A percentile compares a stretch with the other conserved stretches of the same genome.
phyloP scores from a whole-genome alignment of 495 filamentous ascomycete species.

The Aspergillus sparsus region DNA sequence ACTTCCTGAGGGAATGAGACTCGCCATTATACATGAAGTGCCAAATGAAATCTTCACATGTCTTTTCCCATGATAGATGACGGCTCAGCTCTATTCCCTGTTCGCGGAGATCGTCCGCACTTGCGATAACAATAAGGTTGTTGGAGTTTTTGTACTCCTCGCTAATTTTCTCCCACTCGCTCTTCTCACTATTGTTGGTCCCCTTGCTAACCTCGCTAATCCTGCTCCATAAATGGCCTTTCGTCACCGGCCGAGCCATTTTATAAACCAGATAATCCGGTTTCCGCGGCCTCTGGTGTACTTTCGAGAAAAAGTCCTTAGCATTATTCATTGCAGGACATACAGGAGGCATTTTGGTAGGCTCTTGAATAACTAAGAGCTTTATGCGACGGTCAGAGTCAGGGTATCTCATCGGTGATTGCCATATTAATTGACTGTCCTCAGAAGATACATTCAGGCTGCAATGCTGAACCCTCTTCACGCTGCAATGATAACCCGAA shows the following conservation, averaged over 20 bases:
- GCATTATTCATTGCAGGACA: neutral
- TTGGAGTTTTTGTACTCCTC: slow-evolving; percentile 3
- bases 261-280: neutral
- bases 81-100: slow-evolving; percentile 3
- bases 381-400: neutral
- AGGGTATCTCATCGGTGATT: neutral
- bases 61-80: slow-evolving; percentile 6
- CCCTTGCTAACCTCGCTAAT: neutral
- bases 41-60: slow-evolving; percentile 5
- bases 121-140: slow-evolving; percentile 1
- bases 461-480: neutral
- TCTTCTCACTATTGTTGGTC: neutral
- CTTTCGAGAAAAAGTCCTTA: neutral
- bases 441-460: neutral
- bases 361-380: slow-evolving; percentile 2
- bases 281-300: neutral
- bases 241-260: neutral
- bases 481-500: neutral
- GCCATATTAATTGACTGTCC: neutral
- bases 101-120: slow-evolving; percentile 2
- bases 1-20: slow-evolving; percentile 3
- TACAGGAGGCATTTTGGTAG: neutral
- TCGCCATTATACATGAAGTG: slow-evolving; percentile 6
- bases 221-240: slow-evolving; percentile 1
- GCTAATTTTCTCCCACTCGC: neutral